Evolutionary conservation across 2,329 filamentous ascomycete genomes (phyloP).

Genomic region (Aspergillus neotritici): DNA sequence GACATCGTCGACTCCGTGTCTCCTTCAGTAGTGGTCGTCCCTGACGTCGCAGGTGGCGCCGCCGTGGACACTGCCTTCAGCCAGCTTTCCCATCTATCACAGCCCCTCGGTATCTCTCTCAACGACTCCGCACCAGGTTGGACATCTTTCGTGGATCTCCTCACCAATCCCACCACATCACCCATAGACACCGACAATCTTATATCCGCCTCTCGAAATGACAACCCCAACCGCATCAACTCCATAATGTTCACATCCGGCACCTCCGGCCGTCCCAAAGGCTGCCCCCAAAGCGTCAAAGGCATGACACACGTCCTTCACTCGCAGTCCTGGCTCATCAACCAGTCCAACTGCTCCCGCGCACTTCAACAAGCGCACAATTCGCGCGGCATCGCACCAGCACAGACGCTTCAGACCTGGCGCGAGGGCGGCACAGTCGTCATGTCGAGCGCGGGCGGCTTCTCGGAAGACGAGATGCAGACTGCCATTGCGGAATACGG

Average conservation of each 20-base stretch:
- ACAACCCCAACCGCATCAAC: background rate
- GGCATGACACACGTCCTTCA: background rate
- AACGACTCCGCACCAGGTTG: too few species aligned
- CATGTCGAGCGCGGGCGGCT: background rate
- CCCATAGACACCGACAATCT: background rate
- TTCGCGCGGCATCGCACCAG: background rate
- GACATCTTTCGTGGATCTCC: too few species aligned
- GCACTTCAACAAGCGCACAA: background rate
- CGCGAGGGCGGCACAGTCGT: background rate
- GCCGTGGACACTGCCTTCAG: too few species aligned
- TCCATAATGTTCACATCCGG: constrained; percentile 3
- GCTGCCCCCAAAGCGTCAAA: background rate
- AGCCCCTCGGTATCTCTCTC: too few species aligned
- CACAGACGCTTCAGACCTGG: constrained; percentile 3
- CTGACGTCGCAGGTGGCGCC: too few species aligned
- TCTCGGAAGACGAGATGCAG: background rate
- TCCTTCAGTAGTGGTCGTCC: too few species aligned
- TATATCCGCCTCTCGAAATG: background rate
- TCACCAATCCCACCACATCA: too few species aligned
- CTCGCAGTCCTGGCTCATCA: constrained; percentile 2
- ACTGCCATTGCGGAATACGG: background rate
- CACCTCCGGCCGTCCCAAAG: background rate
- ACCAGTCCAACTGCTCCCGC: background rate
- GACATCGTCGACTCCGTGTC: too few species aligned
- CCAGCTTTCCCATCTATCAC: too few species aligned